A percentile compares a stretch with the other conserved stretches of the same genome.
These are phyloP conservation scores for Mucor plumbeus DNA, from an alignment of 371 early-diverging fungal species.

Conservation along the genomic window DNA sequence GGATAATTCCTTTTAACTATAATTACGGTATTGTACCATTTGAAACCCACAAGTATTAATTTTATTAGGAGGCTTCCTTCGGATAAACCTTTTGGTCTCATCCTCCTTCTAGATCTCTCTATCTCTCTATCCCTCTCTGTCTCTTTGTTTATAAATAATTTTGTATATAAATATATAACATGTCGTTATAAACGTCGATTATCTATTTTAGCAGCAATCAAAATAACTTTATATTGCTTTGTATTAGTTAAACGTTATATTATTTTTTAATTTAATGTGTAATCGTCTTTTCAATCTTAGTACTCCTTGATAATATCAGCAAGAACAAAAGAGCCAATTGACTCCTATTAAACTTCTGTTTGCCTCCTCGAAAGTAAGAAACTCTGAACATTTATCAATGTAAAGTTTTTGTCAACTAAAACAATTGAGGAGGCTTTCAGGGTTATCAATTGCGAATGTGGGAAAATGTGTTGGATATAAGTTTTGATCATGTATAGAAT, in stretches of 20 bases:
- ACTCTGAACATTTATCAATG: not conserved
- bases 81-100: not conserved
- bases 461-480: too few species aligned
- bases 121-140: not conserved
- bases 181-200: too few species aligned
- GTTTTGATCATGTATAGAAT: too few species aligned
- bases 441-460: too few species aligned
- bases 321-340: too few species aligned
- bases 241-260: not conserved
- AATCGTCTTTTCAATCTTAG: not conserved
- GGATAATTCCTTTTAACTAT: not conserved
- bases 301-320: too few species aligned
- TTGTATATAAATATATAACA: not conserved
- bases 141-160: not conserved
- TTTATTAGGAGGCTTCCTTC: not conserved
- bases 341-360: not conserved
- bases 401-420: slow-evolving; percentile 3
- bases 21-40: not conserved
- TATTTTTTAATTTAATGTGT: not conserved
- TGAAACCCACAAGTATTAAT: not conserved
- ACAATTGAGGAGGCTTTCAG: not conserved
- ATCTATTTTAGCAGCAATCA: too few species aligned
- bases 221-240: too few species aligned
- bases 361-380: not conserved
- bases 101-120: too few species aligned